Evolutionary conservation across 1,284 basidiomycete species (phyloP).

Genomic region (Fomitopsis palustris): DNA sequence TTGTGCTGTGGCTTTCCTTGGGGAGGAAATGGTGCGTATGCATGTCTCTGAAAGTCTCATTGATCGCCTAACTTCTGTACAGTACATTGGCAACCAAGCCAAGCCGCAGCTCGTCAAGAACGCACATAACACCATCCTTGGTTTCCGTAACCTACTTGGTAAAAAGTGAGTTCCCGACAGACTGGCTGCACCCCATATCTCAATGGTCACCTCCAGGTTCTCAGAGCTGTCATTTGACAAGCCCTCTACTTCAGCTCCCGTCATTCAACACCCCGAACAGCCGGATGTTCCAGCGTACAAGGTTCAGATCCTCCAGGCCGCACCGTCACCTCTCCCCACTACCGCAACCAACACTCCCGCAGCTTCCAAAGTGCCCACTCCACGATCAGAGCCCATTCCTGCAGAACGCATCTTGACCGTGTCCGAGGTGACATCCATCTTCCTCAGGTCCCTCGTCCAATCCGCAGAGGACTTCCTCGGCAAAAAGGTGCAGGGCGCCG

Average conservation of each 20-base stretch:
- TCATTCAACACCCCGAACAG: slow-evolving; percentile 74
- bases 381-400: slow-evolving; percentile 76
- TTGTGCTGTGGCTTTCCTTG: slow-evolving; percentile 89
- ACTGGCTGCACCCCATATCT: background rate
- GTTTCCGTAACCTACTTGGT: slow-evolving; percentile 92
- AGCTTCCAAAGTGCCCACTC: slow-evolving; percentile 68
- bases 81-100: slow-evolving; percentile 98
- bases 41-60: too few species aligned
- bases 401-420: slow-evolving; percentile 79
- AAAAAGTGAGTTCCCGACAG: slow-evolving; percentile 59
- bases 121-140: slow-evolving; percentile 89
- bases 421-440: slow-evolving; percentile 83
- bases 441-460: slow-evolving; percentile 80
- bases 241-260: slow-evolving; percentile 53
- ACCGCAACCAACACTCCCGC: slow-evolving; percentile 60
- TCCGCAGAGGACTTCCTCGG: slow-evolving; percentile 95
- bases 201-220: slow-evolving; percentile 44
- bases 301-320: slow-evolving; percentile 77
- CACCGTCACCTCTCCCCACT: slow-evolving; percentile 55
- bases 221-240: slow-evolving; percentile 66
- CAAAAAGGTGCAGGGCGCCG: slow-evolving; percentile 75
- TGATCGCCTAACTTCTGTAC: slow-evolving; percentile 25
- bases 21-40: slow-evolving; percentile 77
- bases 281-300: slow-evolving; percentile 82
- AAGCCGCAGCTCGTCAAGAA: slow-evolving; percentile 96